These are phyloP conservation scores for Pholiota adiposa DNA, from an alignment of 1,284 basidiomycete species.

Conservation along the genomic window DNA sequence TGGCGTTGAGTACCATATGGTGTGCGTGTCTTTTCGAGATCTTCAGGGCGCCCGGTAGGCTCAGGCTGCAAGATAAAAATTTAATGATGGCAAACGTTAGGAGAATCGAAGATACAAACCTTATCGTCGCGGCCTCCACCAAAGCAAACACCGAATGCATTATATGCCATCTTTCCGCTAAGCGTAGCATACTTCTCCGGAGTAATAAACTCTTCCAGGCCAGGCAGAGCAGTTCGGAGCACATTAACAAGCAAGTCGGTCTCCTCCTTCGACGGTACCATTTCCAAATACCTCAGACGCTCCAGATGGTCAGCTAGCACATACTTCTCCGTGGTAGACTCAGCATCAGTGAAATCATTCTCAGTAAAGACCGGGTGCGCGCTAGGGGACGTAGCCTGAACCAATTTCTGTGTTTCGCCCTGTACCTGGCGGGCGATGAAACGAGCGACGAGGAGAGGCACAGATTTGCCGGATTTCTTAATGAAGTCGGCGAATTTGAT, in stretches of 20 bases:
- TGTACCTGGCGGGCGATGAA: conserved; percentile 75
- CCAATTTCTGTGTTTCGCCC: conserved; percentile 63
- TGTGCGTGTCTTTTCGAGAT: conserved; percentile 73
- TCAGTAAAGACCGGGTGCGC: conserved; percentile 21
- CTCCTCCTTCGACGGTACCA: conserved; percentile 52
- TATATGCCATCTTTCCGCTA: conserved; percentile 74
- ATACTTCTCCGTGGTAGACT: conserved; percentile 51
- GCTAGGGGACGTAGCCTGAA: conserved; percentile 32
- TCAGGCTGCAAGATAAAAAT: conserved; percentile 44
- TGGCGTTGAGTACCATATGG: conserved; percentile 74
- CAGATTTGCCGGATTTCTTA: conserved; percentile 42
- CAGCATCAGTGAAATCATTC: conserved; percentile 51
- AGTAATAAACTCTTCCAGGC: conserved; percentile 69
- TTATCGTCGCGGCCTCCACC: conserved; percentile 69
- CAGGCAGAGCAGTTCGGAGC: conserved; percentile 66
- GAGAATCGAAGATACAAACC: conserved; percentile 41
- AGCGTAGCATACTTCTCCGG: conserved; percentile 66
- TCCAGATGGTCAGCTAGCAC: conserved; percentile 76
- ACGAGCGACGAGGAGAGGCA: conserved; percentile 64
- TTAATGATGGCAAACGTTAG: background rate
- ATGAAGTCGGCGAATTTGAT: conserved; percentile 57
- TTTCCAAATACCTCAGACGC: conserved; percentile 67
- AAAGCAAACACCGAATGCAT: conserved; percentile 71
- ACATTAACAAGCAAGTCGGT: conserved; percentile 56
- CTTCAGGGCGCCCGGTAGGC: conserved; percentile 58